Conservation (phyloP, 2,329 filamentous ascomycete genomes). For the Diaporthe sp. region DNA sequence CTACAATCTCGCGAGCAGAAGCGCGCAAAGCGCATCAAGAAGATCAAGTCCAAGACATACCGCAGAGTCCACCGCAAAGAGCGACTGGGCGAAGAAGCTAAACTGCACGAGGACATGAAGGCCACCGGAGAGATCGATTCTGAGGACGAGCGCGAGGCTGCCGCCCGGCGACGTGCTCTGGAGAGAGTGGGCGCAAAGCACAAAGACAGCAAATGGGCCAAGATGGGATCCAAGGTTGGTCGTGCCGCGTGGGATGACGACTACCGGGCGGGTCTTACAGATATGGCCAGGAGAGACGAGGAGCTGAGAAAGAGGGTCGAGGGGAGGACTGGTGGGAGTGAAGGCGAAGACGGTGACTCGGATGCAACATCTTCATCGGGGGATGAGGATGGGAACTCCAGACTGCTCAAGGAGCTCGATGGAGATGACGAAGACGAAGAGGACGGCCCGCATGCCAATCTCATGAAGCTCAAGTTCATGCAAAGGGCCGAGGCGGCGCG, state of each 20-base stretch:
- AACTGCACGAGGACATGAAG: conserved; percentile 64
- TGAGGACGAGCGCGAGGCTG: conserved; percentile 73
- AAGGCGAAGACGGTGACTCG: conserved; percentile 56
- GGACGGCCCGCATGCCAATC: conserved; percentile 70
- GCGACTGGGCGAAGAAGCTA: conserved; percentile 66
- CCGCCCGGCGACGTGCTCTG: conserved; percentile 82
- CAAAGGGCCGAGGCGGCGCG: conserved; percentile 84
- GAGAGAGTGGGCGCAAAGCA: conserved; percentile 90
- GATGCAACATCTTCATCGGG: conserved; percentile 71
- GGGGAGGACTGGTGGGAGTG: conserved; percentile 65
- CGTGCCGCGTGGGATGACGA: conserved; percentile 91
- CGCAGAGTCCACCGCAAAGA: conserved; percentile 91
- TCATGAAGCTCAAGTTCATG: conserved; percentile 96
- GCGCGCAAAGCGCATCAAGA: conserved; percentile 92
- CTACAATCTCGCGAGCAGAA: conserved; percentile 90
- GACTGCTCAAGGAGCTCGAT: conserved; percentile 63
- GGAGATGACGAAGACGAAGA: conserved; percentile 62
- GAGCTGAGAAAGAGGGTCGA: conserved; percentile 85
- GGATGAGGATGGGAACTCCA: conserved; percentile 65
- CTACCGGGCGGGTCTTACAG: conserved; percentile 80
- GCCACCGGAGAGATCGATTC: conserved; percentile 72
- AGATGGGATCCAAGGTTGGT: conserved; percentile 82
- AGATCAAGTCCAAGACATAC: conserved; percentile 98
- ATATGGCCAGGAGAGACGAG: conserved; percentile 86
- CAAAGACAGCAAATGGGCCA: conserved; percentile 92